Percentiles rank a stretch among this genome's conserved stretches.
Conservation (phyloP, 1,139 yeast species). For the Zygoascus hellenicus region DNA sequence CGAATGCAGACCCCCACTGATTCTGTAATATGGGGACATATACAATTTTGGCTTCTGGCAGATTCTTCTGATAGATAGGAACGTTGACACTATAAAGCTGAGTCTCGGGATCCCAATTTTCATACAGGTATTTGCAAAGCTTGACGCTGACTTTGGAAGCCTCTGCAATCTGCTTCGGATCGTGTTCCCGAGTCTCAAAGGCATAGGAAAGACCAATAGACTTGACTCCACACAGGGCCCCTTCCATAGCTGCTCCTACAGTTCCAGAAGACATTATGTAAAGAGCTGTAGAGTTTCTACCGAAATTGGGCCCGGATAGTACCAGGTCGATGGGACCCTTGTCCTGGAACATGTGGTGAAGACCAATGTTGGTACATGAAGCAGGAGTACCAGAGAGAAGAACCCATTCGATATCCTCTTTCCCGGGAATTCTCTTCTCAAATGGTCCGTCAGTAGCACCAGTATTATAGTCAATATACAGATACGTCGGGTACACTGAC, state of each 20-base stretch:
- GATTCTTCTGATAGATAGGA: constrained; percentile 56
- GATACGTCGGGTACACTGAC: constrained; percentile 59
- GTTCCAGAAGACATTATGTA: constrained; percentile 94
- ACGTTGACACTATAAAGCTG: constrained; percentile 82
- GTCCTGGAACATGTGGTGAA: constrained; percentile 58
- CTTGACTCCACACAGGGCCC: constrained; percentile 68
- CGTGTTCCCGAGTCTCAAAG: constrained; percentile 52
- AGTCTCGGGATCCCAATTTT: constrained; percentile 49
- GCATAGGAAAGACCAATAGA: constrained; percentile 83
- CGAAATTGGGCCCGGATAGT: constrained; percentile 91
- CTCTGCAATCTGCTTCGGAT: constrained; percentile 47
- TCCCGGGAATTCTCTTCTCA: constrained; percentile 32
- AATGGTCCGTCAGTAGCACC: constrained; percentile 70
- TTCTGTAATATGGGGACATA: constrained; percentile 77
- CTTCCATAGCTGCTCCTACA: constrained; percentile 96
- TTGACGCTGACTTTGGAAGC: constrained; percentile 68
- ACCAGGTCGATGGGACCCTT: constrained; percentile 73
- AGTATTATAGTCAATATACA: constrained; percentile 31
- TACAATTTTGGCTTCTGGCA: constrained; percentile 50
- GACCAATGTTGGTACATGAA: constrained; percentile 86
- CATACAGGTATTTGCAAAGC: constrained; percentile 52
- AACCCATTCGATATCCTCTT: constrained; percentile 70
- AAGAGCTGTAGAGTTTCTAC: constrained; percentile 85
- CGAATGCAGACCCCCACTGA: constrained; percentile 65
- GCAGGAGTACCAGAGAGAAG: constrained; percentile 92